phyloP scores from a whole-genome alignment of 2,329 filamentous ascomycete species.

The Phyllosticta capitalensis region DNA sequence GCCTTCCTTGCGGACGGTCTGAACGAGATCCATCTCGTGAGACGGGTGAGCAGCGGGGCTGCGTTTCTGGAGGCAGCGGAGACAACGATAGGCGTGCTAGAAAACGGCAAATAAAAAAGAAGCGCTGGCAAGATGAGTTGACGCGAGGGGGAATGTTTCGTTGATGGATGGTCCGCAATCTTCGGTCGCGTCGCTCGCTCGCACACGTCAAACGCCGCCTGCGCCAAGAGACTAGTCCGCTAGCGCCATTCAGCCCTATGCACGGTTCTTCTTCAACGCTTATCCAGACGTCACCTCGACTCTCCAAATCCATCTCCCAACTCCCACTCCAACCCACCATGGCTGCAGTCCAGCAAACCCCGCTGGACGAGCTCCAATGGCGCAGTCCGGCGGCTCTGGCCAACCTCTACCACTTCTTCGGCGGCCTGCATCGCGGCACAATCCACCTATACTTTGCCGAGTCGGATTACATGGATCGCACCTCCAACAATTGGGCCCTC shows the following conservation, averaged over 20 bases:
- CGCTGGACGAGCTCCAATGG: conserved; percentile 25
- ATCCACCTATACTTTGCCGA: conserved; percentile 54
- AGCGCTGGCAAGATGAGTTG: neutral
- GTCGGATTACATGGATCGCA: conserved; percentile 54
- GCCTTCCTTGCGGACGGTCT: conserved; percentile 83
- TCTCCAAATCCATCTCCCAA: neutral
- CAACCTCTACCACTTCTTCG: conserved; percentile 13
- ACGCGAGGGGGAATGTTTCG: conserved; percentile 2
- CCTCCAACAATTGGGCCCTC: conserved; percentile 49
- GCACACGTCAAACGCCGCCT: neutral
- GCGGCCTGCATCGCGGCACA: conserved; percentile 17
- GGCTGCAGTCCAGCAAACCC: conserved; percentile 21
- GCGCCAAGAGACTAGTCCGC: neutral
- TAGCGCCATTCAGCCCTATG: conserved; percentile 5
- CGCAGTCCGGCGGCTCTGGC: conserved; percentile 17
- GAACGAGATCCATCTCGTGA: conserved; percentile 74
- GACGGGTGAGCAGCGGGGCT: too few species aligned
- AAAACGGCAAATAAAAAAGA: too few species aligned
- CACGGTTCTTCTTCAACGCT: neutral
- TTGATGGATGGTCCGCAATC: neutral
- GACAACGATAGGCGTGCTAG: too few species aligned
- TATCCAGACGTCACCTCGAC: conserved; percentile 12
- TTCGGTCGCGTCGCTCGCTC: neutral
- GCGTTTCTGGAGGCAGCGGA: too few species aligned
- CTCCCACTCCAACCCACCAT: conserved; percentile 3